Percentiles rank a stretch among this genome's conserved stretches.
Evolutionary conservation across 2,329 filamentous ascomycete species (phyloP).

Genomic region (Cadophora sp.): DNA sequence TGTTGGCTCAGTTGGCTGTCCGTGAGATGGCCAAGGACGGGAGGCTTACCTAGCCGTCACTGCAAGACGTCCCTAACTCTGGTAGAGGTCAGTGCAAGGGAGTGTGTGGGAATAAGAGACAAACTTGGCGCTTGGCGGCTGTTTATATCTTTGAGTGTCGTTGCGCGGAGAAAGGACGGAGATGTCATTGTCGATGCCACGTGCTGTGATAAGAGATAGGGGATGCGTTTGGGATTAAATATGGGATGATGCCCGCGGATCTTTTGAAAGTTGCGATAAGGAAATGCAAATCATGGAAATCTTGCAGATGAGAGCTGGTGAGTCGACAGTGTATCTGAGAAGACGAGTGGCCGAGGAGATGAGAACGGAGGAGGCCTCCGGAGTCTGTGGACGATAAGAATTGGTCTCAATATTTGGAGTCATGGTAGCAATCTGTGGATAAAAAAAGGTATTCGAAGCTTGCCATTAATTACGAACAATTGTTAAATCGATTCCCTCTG

Average conservation of each 20-base stretch:
- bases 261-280: not conserved
- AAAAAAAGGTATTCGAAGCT: no score
- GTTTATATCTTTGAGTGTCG: conserved; percentile 17
- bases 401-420: not conserved
- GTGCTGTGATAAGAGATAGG: conserved; percentile 15
- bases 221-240: not conserved
- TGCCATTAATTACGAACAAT: no score
- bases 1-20: not conserved
- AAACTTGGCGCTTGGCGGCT: conserved; percentile 11
- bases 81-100: not conserved
- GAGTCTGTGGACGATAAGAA: not conserved
- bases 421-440: no score
- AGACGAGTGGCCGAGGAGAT: not conserved
- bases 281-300: not conserved
- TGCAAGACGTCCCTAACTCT: not conserved
- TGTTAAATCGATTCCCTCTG: no score
- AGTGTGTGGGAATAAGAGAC: not conserved
- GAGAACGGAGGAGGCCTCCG: not conserved
- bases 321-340: no score
- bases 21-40: conserved; percentile 2
- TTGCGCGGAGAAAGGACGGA: conserved; percentile 17
- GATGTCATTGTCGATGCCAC: conserved; percentile 2
- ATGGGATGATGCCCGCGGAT: conserved; percentile 3
- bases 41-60: conserved; percentile 11
- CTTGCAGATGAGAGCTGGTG: no score